Evolutionary conservation across 83 land plant genomes (phyloP).

Genomic region (Picea abies): DNA sequence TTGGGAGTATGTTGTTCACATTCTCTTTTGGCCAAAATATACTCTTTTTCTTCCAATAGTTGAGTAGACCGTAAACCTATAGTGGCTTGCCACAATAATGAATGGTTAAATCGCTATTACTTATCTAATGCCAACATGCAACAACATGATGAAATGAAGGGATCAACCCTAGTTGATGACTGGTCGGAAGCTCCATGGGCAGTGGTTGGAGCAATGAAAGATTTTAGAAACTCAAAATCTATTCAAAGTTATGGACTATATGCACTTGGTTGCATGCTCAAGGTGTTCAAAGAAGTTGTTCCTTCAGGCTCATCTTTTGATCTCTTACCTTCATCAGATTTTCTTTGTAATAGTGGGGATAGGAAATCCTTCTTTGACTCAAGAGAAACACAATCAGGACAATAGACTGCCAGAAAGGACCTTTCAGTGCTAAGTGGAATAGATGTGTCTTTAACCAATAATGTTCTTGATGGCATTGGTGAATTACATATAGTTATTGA

Average conservation of each 20-base stretch:
- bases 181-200: constrained; percentile 25
- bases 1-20: too few species aligned
- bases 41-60: too few species aligned
- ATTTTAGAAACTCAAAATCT: constrained; percentile 11
- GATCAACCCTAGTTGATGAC: background rate
- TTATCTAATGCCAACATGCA: too few species aligned
- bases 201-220: constrained; percentile 29
- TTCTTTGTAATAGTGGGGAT: background rate
- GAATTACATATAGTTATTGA: constrained; percentile 17
- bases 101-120: too few species aligned
- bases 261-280: constrained; percentile 27
- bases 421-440: background rate
- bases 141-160: background rate
- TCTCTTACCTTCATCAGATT: background rate
- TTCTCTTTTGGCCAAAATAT: too few species aligned
- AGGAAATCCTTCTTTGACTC: background rate
- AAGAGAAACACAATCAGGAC: background rate
- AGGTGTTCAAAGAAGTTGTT: constrained; percentile 15
- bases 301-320: background rate
- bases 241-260: constrained; percentile 29
- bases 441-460: background rate
- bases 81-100: too few species aligned
- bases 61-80: too few species aligned
- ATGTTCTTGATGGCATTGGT: constrained; percentile 20
- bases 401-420: background rate